Base-by-base conservation (phyloP, 345 rosid genomes). In the Raphanus raphanistrum region DNA sequence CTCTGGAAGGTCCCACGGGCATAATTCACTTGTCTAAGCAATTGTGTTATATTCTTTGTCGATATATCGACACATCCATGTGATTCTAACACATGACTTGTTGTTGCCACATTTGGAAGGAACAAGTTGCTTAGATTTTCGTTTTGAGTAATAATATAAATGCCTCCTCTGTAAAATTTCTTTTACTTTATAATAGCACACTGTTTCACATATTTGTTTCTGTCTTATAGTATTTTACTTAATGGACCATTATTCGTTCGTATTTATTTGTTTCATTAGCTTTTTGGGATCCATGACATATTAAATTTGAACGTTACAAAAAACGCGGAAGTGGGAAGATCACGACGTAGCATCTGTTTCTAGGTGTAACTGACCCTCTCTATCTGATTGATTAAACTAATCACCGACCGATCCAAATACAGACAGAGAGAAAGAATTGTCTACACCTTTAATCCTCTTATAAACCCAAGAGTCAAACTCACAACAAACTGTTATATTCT, bases 1-100 rank as follows among this genome's bases (percentile, higher is more conserved):
- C 85, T 82, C 81, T 87, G 21, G 57, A 82, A 82, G 63, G 63
- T 82, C 36, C 31, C 79, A 62, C 61, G 63, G 74, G 55, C 81
- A 78, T 73, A 71, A 48, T 2, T 35, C 70, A 33, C 36, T 55
- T 15, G 55, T 48, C 55, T 48, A 48, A n/a, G 55, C 55, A 48
- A 16, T 2, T 57, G 11, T 2, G 43, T 36, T 36, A 36, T 36
- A 36, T 57, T 0, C n/a, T 62, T 62, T 68, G 29, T 31, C 33
- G 17, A 11, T 57, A 3, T 21, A 55, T 4, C 6, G 58, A 55
- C 63, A 69, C 7, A 54, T 33, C 63, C 48, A 69, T 32, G 63
- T 69, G 72, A 27, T 36, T 27, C 63, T 11, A 59, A 52, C 58
- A 52, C 58, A 52, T 52, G 58, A 52, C 17, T 15, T 17, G 26